phyloP scores from a whole-genome alignment of 768 basidiomycete genomes.

The Pisolithus tinctorius region DNA sequence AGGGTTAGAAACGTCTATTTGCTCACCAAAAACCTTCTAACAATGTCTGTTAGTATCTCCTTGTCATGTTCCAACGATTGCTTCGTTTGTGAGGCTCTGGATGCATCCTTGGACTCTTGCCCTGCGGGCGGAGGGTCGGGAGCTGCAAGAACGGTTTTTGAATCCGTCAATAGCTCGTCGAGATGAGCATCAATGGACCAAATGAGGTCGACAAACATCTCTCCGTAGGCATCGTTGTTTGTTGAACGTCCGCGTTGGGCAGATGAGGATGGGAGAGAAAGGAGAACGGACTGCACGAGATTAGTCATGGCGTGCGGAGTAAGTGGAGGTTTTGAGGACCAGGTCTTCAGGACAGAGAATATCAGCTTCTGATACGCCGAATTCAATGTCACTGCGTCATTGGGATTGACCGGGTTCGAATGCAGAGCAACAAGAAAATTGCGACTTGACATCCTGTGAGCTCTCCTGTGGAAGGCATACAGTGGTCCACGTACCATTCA shows the following conservation, averaged over 20 bases:
- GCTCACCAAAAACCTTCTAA: slow-evolving; percentile 55
- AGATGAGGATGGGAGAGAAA: slow-evolving; percentile 63
- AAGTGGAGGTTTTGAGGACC: slow-evolving; percentile 43
- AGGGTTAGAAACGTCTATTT: neutral
- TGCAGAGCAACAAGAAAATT: slow-evolving; percentile 55
- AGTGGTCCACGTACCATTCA: slow-evolving; percentile 45
- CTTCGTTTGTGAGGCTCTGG: slow-evolving; percentile 38
- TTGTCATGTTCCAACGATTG: slow-evolving; percentile 58
- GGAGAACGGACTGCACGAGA: slow-evolving; percentile 59
- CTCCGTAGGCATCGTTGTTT: slow-evolving; percentile 48
- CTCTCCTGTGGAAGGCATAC: slow-evolving; percentile 11
- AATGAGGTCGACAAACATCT: slow-evolving; percentile 69
- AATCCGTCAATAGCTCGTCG: slow-evolving; percentile 61
- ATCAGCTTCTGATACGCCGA: slow-evolving; percentile 67
- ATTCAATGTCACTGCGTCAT: slow-evolving; percentile 48
- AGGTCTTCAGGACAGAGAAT: slow-evolving; percentile 49
- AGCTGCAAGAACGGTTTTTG: slow-evolving; percentile 35
- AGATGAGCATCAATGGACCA: slow-evolving; percentile 77
- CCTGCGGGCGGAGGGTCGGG: slow-evolving; percentile 22
- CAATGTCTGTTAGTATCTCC: slow-evolving; percentile 47
- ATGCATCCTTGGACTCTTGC: slow-evolving; percentile 21
- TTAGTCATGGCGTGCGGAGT: slow-evolving; percentile 46
- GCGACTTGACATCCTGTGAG: slow-evolving; percentile 39
- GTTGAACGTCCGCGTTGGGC: slow-evolving; percentile 29
- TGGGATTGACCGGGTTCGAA: slow-evolving; percentile 48